phyloP scores from a whole-genome alignment of 768 basidiomycete genomes.

The Multifurca ochricompacta region DNA sequence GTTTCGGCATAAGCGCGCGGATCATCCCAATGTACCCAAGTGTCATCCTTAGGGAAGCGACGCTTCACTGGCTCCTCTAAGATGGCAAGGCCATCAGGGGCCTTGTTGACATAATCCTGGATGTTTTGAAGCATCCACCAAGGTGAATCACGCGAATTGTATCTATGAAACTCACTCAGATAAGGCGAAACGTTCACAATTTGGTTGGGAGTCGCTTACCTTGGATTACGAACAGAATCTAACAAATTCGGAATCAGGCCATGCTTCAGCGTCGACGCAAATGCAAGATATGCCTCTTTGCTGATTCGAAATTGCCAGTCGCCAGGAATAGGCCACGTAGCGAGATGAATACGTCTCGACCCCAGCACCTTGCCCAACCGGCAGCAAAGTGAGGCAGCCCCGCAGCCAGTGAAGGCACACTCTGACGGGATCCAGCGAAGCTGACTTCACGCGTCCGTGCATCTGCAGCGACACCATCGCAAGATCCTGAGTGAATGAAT shows the following conservation, averaged over 20 bases:
- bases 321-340: constrained; percentile 88
- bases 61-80: constrained; percentile 78
- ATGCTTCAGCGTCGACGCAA: constrained; percentile 89
- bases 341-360: constrained; percentile 90
- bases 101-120: constrained; percentile 81
- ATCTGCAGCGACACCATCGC: constrained; percentile 83
- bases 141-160: constrained; percentile 95
- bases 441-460: constrained; percentile 85
- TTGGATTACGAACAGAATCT: constrained; percentile 78
- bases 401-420: constrained; percentile 81
- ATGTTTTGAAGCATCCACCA: constrained; percentile 99
- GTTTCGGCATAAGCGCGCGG: constrained; percentile 72
- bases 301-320: constrained; percentile 81
- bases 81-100: constrained; percentile 77
- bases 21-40: constrained; percentile 91
- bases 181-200: background rate
- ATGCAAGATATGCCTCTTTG: constrained; percentile 88
- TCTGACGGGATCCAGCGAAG: constrained; percentile 70
- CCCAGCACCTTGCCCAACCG: constrained; percentile 97
- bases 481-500: constrained; percentile 84
- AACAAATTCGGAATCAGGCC: constrained; percentile 94
- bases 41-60: constrained; percentile 92
- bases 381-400: constrained; percentile 91
- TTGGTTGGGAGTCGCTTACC: constrained; percentile 37
- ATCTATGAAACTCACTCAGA: constrained; percentile 40